Percentiles rank a stretch among this genome's conserved stretches.
Evolutionary conservation across 1,139 yeast species (phyloP).

Genomic region (Yamadazyma siamensis): DNA sequence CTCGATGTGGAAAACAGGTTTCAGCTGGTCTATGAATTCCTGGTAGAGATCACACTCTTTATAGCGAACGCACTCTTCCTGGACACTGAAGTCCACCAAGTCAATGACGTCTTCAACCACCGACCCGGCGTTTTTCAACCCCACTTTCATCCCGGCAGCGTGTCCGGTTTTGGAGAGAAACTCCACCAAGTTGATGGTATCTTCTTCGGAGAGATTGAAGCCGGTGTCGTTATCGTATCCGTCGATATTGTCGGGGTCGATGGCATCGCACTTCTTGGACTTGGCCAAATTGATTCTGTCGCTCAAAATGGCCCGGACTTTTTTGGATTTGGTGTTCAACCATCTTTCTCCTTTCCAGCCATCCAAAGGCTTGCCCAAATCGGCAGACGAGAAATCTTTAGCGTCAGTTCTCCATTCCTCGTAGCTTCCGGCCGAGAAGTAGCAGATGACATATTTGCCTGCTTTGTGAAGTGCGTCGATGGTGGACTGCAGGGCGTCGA

Average conservation of each 20-base stretch:
- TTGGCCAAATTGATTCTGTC: slow-evolving; percentile 16
- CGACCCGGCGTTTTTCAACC: slow-evolving; percentile 19
- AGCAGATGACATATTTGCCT: slow-evolving; percentile 19
- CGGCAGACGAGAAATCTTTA: slow-evolving; percentile 10
- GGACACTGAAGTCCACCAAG: slow-evolving; percentile 17
- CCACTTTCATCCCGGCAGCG: slow-evolving; percentile 12
- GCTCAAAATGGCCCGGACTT: slow-evolving; percentile 16
- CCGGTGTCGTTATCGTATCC: slow-evolving; percentile 22
- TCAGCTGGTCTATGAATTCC: slow-evolving; percentile 12
- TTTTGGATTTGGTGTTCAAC: slow-evolving; percentile 15
- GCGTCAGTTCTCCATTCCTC: slow-evolving; percentile 21
- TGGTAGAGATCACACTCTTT: slow-evolving; percentile 16
- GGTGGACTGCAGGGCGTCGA: slow-evolving; percentile 10
- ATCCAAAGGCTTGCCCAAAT: slow-evolving; percentile 17
- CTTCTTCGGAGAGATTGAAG: slow-evolving; percentile 15
- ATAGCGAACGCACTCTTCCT: slow-evolving; percentile 20
- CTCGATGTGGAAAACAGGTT: slow-evolving; percentile 20
- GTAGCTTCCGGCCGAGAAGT: slow-evolving; percentile 23
- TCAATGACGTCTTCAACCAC: slow-evolving; percentile 14
- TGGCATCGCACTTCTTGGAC: slow-evolving; percentile 18
- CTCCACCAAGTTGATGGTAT: slow-evolving; percentile 16
- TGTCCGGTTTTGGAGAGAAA: slow-evolving; percentile 14
- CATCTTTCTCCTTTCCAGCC: slow-evolving; percentile 23
- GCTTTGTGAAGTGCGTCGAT: slow-evolving; percentile 14
- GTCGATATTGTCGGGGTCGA: slow-evolving; percentile 22